Evolutionary conservation across 164 flowering plant genomes (phyloP), one percentile per base, ranked within the genome.

Genomic region (Vitis labrusca): DNA sequence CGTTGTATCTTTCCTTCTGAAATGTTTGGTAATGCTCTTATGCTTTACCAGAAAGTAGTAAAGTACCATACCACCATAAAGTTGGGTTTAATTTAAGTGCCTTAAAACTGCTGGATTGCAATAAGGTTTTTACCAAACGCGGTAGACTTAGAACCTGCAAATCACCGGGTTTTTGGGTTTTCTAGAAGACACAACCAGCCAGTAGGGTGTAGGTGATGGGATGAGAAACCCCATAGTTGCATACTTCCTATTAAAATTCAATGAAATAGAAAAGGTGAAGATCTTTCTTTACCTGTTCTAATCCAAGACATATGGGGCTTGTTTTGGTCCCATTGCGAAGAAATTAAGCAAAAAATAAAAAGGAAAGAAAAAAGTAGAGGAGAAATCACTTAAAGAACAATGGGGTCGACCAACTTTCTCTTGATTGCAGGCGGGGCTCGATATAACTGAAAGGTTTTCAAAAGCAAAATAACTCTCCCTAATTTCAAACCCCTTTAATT

Each of bases 361-460:
- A 13, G 16, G 2, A 53, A 68, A 52, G 59, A 13, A 50, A 13
- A 50, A 48, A 56, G 49, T 0, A 57, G 63, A 68, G 57, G 51
- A 62, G 68, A 68, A 56, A 50, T 29, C 72, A 68, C 64, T 61
- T 37, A 37, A 37, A 49, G 62, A 30, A 37, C 13, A 12, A 17
- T 67, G 72, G 61, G 66, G 60, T 48, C 55, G 23, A 44, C 67
- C 37, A 61, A 15, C 29, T 59, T 62, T n/a, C 47, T 7, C 57
- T 30, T 60, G 49, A 61, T 72, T 66, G 70, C 66, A 61, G 62
- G 74, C 66, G 53, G 62, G 74, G 54, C 76, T 73, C 67, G 61
- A 66, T 37, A 63, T 14, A 63, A 60, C 55, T 55, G 17, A 73
- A 48, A 58, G 17, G 17, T 10, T 50, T 63, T 32, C 52, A 32